These are phyloP conservation scores for Triadica sebifera DNA, from an alignment of 345 rosid genomes.

Conservation along the genomic window DNA sequence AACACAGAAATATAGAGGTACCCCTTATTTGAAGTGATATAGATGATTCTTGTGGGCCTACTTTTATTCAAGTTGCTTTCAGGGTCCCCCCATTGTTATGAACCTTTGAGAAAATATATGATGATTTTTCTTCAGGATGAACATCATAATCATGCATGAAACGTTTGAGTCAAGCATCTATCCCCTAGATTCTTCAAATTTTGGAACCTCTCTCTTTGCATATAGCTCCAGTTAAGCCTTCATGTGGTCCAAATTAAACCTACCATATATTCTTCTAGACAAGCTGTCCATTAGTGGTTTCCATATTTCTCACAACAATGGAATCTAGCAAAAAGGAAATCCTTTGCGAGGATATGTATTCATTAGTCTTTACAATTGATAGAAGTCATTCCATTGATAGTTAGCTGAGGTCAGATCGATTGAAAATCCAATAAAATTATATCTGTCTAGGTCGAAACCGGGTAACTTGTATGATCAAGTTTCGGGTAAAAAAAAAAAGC, in stretches of 20 bases:
- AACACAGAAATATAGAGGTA: background rate
- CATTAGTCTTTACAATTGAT: too few relatives aligned
- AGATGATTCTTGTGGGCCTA: constrained; percentile 45
- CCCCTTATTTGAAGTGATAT: constrained; percentile 55
- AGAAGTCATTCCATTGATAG: too few relatives aligned
- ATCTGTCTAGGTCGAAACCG: too few relatives aligned
- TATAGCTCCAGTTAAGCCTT: background rate
- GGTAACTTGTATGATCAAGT: too few relatives aligned
- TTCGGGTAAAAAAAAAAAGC: too few relatives aligned
- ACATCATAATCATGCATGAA: constrained; percentile 27
- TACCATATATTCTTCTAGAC: too few relatives aligned
- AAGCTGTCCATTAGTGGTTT: too few relatives aligned
- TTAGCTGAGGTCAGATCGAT: too few relatives aligned
- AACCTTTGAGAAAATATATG: constrained; percentile 14
- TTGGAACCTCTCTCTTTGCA: background rate
- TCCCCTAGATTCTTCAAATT: constrained; percentile 15
- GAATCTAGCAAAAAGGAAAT: too few relatives aligned
- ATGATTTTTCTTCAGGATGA: constrained; percentile 25
- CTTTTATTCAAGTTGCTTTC: constrained; percentile 22
- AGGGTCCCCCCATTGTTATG: constrained; percentile 32
- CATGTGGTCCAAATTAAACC: background rate
- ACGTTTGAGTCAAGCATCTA: constrained; percentile 13
- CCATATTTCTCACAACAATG: too few relatives aligned
- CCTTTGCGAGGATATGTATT: too few relatives aligned
- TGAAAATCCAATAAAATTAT: too few relatives aligned